Percentiles rank a stretch among this genome's conserved stretches.
Conservation (phyloP, 1,284 basidiomycete genomes). For the Xerocomus nothofagi region DNA sequence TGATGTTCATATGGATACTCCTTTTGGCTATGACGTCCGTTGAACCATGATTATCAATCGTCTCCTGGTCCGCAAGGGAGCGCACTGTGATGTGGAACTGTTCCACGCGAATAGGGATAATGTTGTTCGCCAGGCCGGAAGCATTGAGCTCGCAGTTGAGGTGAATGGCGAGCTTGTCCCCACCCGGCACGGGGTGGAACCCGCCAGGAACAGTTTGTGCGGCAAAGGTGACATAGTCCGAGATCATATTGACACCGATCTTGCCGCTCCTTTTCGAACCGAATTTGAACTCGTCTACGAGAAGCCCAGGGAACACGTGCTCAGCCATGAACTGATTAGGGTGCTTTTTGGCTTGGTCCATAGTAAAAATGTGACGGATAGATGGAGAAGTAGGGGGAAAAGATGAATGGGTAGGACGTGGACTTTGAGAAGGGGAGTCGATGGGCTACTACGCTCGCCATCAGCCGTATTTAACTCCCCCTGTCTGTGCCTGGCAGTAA, state of each 20-base stretch:
- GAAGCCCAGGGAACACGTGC: constrained; percentile 1
- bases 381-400: background rate
- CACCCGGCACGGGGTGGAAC: background rate
- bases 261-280: background rate
- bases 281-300: constrained; percentile 15
- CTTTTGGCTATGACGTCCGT: constrained; percentile 7
- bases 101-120: background rate
- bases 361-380: background rate
- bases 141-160: constrained; percentile 7
- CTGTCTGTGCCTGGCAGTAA: no score
- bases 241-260: constrained; percentile 14
- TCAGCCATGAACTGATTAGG: constrained; percentile 2
- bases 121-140: constrained; percentile 6
- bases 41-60: constrained; percentile 4
- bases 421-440: background rate
- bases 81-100: constrained; percentile 14
- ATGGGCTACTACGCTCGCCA: background rate
- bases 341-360: constrained; percentile 1
- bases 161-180: constrained; percentile 8
- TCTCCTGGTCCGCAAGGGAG: constrained; percentile 5
- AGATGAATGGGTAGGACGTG: background rate
- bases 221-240: background rate
- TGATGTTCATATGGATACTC: constrained; percentile 13
- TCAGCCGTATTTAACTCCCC: no score
- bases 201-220: background rate